Evolutionary conservation across 2,329 filamentous ascomycete species (phyloP).

Genomic region (Pestalotiopsis sp.): DNA sequence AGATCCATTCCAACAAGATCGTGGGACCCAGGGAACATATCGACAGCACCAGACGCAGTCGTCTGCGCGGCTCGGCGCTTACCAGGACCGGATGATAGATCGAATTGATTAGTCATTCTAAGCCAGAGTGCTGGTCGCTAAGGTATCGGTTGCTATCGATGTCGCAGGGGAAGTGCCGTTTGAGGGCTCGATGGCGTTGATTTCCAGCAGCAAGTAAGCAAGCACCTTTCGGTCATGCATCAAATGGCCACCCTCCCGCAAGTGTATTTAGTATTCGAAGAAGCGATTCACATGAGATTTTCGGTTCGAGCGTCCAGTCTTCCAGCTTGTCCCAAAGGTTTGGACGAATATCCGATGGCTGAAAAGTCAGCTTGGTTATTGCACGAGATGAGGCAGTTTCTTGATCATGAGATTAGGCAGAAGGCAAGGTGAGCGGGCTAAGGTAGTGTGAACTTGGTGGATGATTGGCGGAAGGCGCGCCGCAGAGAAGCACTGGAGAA

Average conservation of each 20-base stretch:
- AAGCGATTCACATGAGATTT: not conserved
- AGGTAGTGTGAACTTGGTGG: not conserved
- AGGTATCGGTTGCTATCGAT: not conserved
- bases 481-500: not conserved
- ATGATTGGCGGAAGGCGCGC: not conserved
- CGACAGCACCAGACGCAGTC: not conserved
- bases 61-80: not conserved
- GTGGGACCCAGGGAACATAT: not conserved
- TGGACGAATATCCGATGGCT: not conserved
- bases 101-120: constrained; percentile 1
- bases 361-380: not conserved
- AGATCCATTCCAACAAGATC: constrained; percentile 7
- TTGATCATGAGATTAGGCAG: not conserved
- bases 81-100: not conserved
- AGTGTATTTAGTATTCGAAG: not conserved
- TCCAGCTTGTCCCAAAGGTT: not conserved
- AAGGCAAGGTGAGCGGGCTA: not conserved
- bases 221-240: not conserved
- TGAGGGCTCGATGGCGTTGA: not conserved
- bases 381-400: not conserved
- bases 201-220: not conserved
- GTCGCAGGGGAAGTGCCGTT: not conserved
- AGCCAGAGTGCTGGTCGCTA: not conserved
- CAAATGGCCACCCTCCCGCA: not conserved
- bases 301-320: not conserved